Percentiles rank a stretch among this genome's conserved stretches.
These are phyloP conservation scores for Neofusicoccum ribis DNA, from an alignment of 2,329 filamentous ascomycete species.

Conservation along the genomic window DNA sequence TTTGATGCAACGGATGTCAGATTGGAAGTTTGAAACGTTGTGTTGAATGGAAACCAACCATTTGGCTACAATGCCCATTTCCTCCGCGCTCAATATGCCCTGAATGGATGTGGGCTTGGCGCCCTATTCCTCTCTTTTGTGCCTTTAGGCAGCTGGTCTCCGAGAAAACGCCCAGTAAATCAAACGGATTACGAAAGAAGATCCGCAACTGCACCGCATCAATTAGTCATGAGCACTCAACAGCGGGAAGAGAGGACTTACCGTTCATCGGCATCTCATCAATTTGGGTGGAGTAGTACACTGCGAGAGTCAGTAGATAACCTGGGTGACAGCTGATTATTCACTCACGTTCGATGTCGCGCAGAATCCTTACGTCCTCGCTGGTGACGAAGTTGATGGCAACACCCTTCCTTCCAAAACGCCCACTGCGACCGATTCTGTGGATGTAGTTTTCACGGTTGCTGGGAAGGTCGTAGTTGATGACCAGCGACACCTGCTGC, in stretches of 20 bases:
- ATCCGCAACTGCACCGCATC: not conserved
- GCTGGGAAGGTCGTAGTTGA: conserved; percentile 97
- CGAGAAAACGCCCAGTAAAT: not conserved
- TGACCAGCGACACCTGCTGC: conserved; percentile 95
- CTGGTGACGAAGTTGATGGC: conserved; percentile 99
- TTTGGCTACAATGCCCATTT: conserved; percentile 24
- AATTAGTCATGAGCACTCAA: not conserved
- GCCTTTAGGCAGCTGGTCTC: not conserved
- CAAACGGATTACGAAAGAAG: conserved; percentile 13
- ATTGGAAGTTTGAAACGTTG: not conserved
- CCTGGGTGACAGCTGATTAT: not conserved
- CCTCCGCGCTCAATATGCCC: conserved; percentile 21
- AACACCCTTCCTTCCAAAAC: conserved; percentile 97
- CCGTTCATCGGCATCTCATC: conserved; percentile 97
- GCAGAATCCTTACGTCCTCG: conserved; percentile 94
- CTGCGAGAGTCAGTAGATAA: conserved; percentile 48
- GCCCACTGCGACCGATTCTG: conserved; percentile 90
- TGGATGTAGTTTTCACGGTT: conserved; percentile 99
- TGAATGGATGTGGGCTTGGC: not conserved
- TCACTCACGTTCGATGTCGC: conserved; percentile 85
- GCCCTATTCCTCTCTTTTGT: conserved; percentile 4
- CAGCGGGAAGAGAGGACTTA: not conserved
- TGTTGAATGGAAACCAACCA: conserved; percentile 13
- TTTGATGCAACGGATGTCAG: conserved; percentile 11
- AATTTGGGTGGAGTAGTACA: conserved; percentile 95